phyloP scores from a whole-genome alignment of 257 asterid genomes.

The Solanum etuberosum region DNA sequence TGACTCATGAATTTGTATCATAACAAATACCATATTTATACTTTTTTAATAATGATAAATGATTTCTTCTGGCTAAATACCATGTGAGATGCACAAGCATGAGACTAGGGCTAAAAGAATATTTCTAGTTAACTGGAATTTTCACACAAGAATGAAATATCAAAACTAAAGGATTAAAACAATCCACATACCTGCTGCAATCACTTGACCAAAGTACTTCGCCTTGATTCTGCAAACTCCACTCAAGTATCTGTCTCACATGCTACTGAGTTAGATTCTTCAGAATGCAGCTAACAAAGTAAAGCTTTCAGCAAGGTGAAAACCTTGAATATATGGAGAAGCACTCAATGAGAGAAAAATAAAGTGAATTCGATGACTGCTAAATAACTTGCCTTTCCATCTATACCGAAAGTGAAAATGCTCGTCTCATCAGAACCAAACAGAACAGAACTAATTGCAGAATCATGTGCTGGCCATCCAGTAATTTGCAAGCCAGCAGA shows the following conservation, averaged over 20 bases:
- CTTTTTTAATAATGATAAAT: background rate
- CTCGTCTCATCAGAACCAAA: constrained; percentile 96
- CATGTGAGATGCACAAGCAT: background rate
- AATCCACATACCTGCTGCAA: constrained; percentile 58
- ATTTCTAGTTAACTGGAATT: background rate
- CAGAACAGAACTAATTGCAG: constrained; percentile 74
- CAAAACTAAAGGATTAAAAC: background rate
- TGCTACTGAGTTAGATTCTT: background rate
- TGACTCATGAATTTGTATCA: background rate
- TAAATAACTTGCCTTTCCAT: constrained; percentile 68
- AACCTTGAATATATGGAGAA: background rate
- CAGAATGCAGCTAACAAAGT: background rate
- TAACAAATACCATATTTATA: background rate
- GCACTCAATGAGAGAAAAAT: constrained; percentile 1
- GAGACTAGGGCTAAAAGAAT: background rate
- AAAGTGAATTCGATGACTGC: constrained; percentile 6
- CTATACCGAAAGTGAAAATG: constrained; percentile 83
- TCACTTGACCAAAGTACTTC: constrained; percentile 79
- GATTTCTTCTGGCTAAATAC: background rate
- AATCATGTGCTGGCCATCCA: constrained; percentile 99
- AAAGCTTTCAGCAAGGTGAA: background rate
- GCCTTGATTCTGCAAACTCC: constrained; percentile 99
- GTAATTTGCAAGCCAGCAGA: constrained; percentile 93
- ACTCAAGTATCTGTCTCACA: constrained; percentile 66
- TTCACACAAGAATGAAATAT: background rate